Base-by-base conservation (phyloP, 163 green algal species). In the Scenedesmus sp. region DNA sequence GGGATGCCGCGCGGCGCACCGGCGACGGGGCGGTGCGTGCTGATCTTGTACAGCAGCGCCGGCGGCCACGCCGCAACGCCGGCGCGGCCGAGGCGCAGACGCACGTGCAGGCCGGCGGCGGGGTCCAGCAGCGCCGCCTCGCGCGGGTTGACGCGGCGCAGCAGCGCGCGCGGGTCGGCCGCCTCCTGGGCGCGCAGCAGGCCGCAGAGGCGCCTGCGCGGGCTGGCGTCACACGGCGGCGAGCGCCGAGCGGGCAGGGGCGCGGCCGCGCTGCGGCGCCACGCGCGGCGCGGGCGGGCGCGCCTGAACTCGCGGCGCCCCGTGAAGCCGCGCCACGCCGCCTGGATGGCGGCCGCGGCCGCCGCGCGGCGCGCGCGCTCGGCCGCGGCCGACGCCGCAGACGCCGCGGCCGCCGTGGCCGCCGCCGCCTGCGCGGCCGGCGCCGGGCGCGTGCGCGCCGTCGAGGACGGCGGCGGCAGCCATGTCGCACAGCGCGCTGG, bases 31-130 rank as follows among this genome's bases (percentile, higher is more conserved):
- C 83, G 60, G 74, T 94, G 88, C 24, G 89, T 94, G 81, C 86
- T 92, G 20, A 95, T 91, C 57, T 94, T 94, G 84, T 95, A 95
- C 20, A 92, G 87, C 11, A 95, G 71, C 22, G 87, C 78, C 1
- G 90, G 90, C 2, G 90, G 90, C n/a, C n/a, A n/a, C n/a, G n/a
- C n/a, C n/a, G n/a, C n/a, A 58, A 92, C 94, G 20, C 79, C 77
- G 17, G 48, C 78, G 34, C 90, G 89, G 6, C 90, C 89, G 24
- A 95, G 77, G 34, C 89, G 73, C 66, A 92, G 89, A 36, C 90
- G 79, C 45, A 95, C 83, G 66, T 93, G 87, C 1, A 93, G 66
- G 34, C 89, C 89, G 22, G 89, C 67, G 0, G 88, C 89, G 7
- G 88, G 77, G 47, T 95, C 90, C 29, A 89, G 77, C 44, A 94